phyloP scores from a whole-genome alignment of 148 eudicot genomes.

The Vaccinium corymbosum region DNA sequence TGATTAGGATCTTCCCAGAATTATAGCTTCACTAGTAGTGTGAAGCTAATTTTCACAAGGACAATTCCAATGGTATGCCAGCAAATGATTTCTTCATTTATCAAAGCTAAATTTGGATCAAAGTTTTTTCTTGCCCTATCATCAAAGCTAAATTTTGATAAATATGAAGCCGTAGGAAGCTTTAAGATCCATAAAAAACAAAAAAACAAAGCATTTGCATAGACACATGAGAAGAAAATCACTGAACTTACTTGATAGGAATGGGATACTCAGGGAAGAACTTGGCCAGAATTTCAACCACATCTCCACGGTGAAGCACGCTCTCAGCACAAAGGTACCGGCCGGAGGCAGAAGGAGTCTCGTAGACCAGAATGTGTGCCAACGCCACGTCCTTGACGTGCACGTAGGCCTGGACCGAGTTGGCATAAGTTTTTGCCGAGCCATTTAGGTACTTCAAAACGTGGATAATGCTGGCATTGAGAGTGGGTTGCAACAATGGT shows the following conservation, averaged over 20 bases:
- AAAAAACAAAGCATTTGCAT: neutral
- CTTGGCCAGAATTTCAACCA: slow-evolving; percentile 82
- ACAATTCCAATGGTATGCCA: too few relatives aligned
- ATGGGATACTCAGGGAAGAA: slow-evolving; percentile 91
- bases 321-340: slow-evolving; percentile 80
- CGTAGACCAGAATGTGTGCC: slow-evolving; percentile 77
- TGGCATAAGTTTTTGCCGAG: slow-evolving; percentile 75
- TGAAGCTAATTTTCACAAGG: too few relatives aligned
- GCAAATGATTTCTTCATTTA: too few relatives aligned
- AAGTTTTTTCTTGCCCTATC: too few relatives aligned
- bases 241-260: slow-evolving; percentile 69
- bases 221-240: neutral
- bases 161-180: neutral
- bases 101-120: too few relatives aligned
- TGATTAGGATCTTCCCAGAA: neutral
- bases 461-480: slow-evolving; percentile 78
- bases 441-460: slow-evolving; percentile 82
- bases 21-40: neutral
- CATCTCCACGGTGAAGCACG: slow-evolving; percentile 82
- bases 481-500: slow-evolving; percentile 68
- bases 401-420: slow-evolving; percentile 80
- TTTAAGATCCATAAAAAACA: neutral
- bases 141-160: neutral
- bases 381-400: slow-evolving; percentile 80
- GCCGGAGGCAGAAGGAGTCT: slow-evolving; percentile 64